Evolutionary conservation across 2,329 filamentous ascomycete genomes (phyloP).

Genomic region (Cladosporium halotolerans): DNA sequence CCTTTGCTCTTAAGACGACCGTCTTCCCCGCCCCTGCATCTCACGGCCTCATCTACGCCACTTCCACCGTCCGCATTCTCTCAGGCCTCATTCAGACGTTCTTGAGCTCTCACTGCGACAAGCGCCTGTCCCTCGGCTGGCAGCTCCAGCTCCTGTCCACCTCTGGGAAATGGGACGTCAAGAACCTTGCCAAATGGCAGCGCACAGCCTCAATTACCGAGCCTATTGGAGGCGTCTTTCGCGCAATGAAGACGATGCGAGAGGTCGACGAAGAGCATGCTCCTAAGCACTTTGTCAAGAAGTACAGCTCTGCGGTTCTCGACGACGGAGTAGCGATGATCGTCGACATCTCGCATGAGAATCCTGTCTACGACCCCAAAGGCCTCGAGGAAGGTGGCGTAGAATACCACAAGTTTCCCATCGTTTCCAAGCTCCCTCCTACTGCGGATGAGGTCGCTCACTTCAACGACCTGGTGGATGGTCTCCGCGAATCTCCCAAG

Average conservation of each 20-base stretch:
- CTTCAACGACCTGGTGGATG: constrained; percentile 55
- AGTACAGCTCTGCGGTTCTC: constrained; percentile 60
- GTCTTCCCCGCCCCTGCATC: constrained; percentile 71
- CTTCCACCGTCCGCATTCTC: constrained; percentile 66
- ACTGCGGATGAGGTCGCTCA: constrained; percentile 53
- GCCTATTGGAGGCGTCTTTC: constrained; percentile 72
- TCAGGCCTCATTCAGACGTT: constrained; percentile 81
- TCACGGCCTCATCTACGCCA: constrained; percentile 78
- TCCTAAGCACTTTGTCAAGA: constrained; percentile 62
- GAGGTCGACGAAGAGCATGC: constrained; percentile 81
- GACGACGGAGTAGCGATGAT: constrained; percentile 49
- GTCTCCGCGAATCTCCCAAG: constrained; percentile 30
- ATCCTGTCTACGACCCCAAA: constrained; percentile 76
- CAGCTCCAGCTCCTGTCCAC: constrained; percentile 83
- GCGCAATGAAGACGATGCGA: constrained; percentile 86
- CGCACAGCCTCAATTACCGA: constrained; percentile 33
- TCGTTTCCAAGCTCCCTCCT: constrained; percentile 85
- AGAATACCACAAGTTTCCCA: constrained; percentile 71
- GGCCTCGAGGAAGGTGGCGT: constrained; percentile 41
- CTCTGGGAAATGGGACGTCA: constrained; percentile 95
- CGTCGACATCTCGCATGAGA: constrained; percentile 86
- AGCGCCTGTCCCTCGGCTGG: constrained; percentile 77
- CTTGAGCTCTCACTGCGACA: constrained; percentile 65
- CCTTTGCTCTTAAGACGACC: constrained; percentile 55
- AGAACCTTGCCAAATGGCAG: constrained; percentile 90